A percentile compares a stretch with the other conserved stretches of the same genome.
Evolutionary conservation across 345 rosid genomes (phyloP).

Genomic region (Citrus australasica): DNA sequence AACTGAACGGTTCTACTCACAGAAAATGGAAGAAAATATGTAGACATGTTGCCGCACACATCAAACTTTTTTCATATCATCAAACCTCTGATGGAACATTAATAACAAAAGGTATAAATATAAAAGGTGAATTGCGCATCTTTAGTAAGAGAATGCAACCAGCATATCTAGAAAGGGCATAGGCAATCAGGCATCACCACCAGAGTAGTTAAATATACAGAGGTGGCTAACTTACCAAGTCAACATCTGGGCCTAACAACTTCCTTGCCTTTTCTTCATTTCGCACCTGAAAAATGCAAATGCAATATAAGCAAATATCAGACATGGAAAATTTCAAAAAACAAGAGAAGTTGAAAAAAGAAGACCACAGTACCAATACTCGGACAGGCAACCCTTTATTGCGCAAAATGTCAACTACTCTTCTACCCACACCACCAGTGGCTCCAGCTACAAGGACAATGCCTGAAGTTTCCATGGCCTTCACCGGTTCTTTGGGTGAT

Average conservation of each 20-base stretch:
- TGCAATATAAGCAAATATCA: background rate
- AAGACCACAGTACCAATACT: conserved; percentile 51
- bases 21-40: background rate
- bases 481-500: conserved; percentile 34
- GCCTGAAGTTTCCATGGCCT: conserved; percentile 52
- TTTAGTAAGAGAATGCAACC: background rate
- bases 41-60: background rate
- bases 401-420: conserved; percentile 65
- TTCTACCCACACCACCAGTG: conserved; percentile 95
- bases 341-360: background rate
- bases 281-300: conserved; percentile 53
- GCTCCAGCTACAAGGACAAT: conserved; percentile 83
- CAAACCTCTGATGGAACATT: background rate
- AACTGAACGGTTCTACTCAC: background rate
- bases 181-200: background rate
- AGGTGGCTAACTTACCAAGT: conserved; percentile 53
- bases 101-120: background rate
- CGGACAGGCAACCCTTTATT: conserved; percentile 69
- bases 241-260: conserved; percentile 73
- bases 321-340: background rate
- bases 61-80: conserved; percentile 1
- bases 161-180: background rate
- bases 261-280: conserved; percentile 86
- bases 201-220: background rate
- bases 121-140: background rate